phyloP scores from a whole-genome alignment of 1,139 yeast genomes.

The Saccharomyces hybrid region DNA sequence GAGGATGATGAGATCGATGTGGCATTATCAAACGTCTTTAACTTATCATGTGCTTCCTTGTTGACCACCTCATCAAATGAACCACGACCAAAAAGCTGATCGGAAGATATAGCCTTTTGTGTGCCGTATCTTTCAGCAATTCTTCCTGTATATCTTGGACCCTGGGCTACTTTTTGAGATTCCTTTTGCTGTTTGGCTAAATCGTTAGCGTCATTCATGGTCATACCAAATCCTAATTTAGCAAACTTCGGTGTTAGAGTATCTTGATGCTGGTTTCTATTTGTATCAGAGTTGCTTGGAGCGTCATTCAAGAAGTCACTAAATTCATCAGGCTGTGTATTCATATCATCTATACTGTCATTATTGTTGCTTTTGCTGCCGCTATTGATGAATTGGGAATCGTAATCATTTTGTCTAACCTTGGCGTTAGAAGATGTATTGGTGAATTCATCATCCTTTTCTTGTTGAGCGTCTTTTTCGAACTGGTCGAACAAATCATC shows the following conservation, averaged over 20 bases:
- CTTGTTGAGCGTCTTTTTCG: constrained; percentile 78
- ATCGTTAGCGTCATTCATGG: constrained; percentile 42
- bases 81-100: constrained; percentile 87
- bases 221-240: constrained; percentile 80
- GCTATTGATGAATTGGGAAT: constrained; percentile 1
- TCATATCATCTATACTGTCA: constrained; percentile 3
- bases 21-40: constrained; percentile 77
- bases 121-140: constrained; percentile 71
- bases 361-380: constrained; percentile 4
- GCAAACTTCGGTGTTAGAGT: constrained; percentile 62
- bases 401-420: constrained; percentile 1
- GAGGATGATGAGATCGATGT: constrained; percentile 84
- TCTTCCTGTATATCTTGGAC: constrained; percentile 54
- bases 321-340: constrained; percentile 12
- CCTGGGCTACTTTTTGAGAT: constrained; percentile 36
- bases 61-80: constrained; percentile 71
- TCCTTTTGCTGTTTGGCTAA: constrained; percentile 38
- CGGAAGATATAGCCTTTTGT: constrained; percentile 93
- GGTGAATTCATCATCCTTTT: constrained; percentile 35
- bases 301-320: constrained; percentile 8
- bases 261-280: constrained; percentile 2
- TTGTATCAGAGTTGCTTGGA: not conserved
- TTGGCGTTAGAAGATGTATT: constrained; percentile 5
- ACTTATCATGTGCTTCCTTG: constrained; percentile 68
- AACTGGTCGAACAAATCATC: constrained; percentile 75